Percentiles rank a stretch among this genome's conserved stretches.
Evolutionary conservation across 805 yeast species (phyloP).

Genomic region (Suhomyces emberorum): DNA sequence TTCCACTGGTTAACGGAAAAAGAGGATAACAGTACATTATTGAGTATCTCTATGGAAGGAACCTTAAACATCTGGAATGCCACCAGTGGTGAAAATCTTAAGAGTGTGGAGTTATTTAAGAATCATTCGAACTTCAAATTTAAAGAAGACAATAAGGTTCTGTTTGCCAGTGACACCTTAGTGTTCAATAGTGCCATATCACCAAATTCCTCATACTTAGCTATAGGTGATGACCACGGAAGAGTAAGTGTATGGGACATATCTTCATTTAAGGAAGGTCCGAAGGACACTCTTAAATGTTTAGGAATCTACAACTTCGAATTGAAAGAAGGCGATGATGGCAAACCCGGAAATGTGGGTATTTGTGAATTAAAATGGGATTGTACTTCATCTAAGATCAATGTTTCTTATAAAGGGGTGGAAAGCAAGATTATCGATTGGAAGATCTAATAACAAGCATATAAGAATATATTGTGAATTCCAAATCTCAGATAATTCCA

Average conservation of each 20-base stretch:
- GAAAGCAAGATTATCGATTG: conserved; percentile 24
- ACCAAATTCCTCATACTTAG: conserved; percentile 46
- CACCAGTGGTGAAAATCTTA: conserved; percentile 36
- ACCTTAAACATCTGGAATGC: conserved; percentile 67
- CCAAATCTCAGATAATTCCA: no score
- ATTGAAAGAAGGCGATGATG: conserved; percentile 8
- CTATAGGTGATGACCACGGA: conserved; percentile 67
- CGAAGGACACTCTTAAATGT: conserved; percentile 20
- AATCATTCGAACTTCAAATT: conserved; percentile 21
- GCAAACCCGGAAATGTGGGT: conserved; percentile 17
- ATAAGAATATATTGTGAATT: no score
- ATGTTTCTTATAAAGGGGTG: conserved; percentile 34
- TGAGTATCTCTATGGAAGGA: conserved; percentile 70
- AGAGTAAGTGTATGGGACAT: conserved; percentile 53
- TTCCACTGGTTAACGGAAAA: conserved; percentile 51
- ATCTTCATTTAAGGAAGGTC: conserved; percentile 1
- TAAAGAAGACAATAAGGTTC: conserved; percentile 6
- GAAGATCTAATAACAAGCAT: conserved; percentile 11
- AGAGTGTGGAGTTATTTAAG: conserved; percentile 29
- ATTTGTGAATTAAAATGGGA: conserved; percentile 42
- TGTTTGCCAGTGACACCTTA: conserved; percentile 46
- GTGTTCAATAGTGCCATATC: conserved; percentile 55
- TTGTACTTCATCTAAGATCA: conserved; percentile 19
- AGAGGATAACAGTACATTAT: conserved; percentile 20
- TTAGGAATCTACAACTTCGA: conserved; percentile 21